phyloP scores from a whole-genome alignment of 179 eudicot genomes.

The Silene vulgaris region DNA sequence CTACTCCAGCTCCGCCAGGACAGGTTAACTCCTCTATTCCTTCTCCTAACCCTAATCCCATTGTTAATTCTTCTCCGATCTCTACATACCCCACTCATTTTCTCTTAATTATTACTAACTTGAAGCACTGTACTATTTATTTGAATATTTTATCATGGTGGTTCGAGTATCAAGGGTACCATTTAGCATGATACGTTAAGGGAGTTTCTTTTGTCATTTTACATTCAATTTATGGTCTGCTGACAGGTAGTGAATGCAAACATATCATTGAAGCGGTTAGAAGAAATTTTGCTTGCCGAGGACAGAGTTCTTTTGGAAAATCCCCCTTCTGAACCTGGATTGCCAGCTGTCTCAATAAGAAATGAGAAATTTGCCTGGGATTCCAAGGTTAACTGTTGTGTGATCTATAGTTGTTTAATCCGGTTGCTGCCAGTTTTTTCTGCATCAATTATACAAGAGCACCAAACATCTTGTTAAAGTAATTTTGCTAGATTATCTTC shows the following conservation, averaged over 20 bases:
- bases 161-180: not conserved
- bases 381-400: not conserved
- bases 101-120: too few species aligned
- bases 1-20: too few species aligned
- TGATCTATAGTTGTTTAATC: not conserved
- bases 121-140: not conserved
- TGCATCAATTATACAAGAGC: not conserved
- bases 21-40: too few species aligned
- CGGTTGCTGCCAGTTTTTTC: too few species aligned
- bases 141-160: too few species aligned
- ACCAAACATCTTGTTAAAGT: not conserved
- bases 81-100: too few species aligned
- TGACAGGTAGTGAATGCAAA: conserved; percentile 73
- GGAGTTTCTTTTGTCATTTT: not conserved
- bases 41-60: too few species aligned
- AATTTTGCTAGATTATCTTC: conserved; percentile 1
- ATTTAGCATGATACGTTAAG: not conserved
- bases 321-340: conserved; percentile 61
- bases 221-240: not conserved
- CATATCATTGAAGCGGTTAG: conserved; percentile 78
- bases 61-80: too few species aligned
- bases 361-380: conserved; percentile 16
- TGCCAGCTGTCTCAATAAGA: conserved; percentile 37
- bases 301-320: conserved; percentile 72
- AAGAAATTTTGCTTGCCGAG: conserved; percentile 71